phyloP scores from a whole-genome alignment of 148 eudicot genomes.

The Diospyros kaki region DNA sequence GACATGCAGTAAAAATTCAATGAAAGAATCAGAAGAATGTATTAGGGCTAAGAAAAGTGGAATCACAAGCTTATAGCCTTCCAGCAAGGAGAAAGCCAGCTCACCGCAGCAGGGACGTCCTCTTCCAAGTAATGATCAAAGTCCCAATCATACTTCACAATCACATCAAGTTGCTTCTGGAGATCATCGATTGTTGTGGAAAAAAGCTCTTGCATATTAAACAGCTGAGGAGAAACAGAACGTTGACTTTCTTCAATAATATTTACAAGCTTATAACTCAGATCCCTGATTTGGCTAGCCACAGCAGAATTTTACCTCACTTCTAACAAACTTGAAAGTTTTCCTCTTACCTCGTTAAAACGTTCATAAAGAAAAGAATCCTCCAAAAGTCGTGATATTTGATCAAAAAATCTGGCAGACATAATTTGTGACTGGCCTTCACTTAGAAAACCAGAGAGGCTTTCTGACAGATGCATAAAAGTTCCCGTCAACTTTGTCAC shows the following conservation, averaged over 20 bases:
- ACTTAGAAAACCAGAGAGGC: constrained; percentile 81
- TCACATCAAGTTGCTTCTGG: constrained; percentile 89
- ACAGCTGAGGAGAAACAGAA: constrained; percentile 79
- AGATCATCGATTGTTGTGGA: constrained; percentile 73
- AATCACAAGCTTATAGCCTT: constrained; percentile 3
- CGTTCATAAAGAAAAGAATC: constrained; percentile 62
- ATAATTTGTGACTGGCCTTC: constrained; percentile 69
- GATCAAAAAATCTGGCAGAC: constrained; percentile 74
- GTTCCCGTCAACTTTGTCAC: constrained; percentile 71
- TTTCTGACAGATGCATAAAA: constrained; percentile 67
- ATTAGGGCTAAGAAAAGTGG: too few species aligned
- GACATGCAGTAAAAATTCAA: background rate
- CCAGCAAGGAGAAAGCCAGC: constrained; percentile 57
- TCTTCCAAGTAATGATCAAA: constrained; percentile 92
- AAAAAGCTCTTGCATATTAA: constrained; percentile 76
- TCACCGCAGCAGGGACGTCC: constrained; percentile 98
- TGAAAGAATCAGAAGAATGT: background rate
- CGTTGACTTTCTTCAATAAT: constrained; percentile 87
- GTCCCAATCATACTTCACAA: constrained; percentile 95
- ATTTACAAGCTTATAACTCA: constrained; percentile 80
- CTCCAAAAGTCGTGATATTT: constrained; percentile 65
- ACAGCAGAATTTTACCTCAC: constrained; percentile 53
- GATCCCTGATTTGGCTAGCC: constrained; percentile 68
- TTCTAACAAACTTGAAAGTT: constrained; percentile 61
- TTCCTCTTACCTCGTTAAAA: constrained; percentile 63